Evolutionary conservation across 169 alveolate genomes (phyloP).

Genomic region (Plasmodium chabaudi): DNA sequence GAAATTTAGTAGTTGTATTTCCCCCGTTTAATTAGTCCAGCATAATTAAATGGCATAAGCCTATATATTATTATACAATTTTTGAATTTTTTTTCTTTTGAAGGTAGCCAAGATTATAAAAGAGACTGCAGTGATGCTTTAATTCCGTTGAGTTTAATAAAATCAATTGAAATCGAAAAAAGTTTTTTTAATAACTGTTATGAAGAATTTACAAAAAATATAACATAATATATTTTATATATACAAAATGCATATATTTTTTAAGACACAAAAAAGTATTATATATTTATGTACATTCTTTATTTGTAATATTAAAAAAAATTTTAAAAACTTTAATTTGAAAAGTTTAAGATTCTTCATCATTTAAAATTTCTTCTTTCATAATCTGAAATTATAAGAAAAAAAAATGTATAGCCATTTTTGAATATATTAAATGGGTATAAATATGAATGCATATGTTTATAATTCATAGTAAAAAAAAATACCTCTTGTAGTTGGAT

Average conservation of each 20-base stretch:
- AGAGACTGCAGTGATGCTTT: constrained; percentile 33
- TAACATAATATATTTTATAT: constrained; percentile 3
- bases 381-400: constrained; percentile 30
- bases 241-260: not conserved
- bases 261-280: too few relatives aligned
- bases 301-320: too few relatives aligned
- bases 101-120: constrained; percentile 30
- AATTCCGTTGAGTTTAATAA: constrained; percentile 54
- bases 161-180: constrained; percentile 41
- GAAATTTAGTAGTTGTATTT: not conserved
- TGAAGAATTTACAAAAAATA: constrained; percentile 19
- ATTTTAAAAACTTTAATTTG: not conserved
- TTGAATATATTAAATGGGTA: not conserved
- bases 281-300: too few relatives aligned
- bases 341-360: constrained; percentile 47
- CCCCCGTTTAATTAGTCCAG: not conserved
- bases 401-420: not conserved
- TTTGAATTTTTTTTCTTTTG: not conserved
- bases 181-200: constrained; percentile 50
- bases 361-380: constrained; percentile 75
- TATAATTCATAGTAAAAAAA: not conserved
- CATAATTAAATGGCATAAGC: too few relatives aligned
- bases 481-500: constrained; percentile 82
- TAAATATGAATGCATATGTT: not conserved
- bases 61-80: too few relatives aligned